Evolutionary conservation across 2,329 filamentous ascomycete genomes (phyloP).

Genomic region (Chrysosphaeria jannelii): DNA sequence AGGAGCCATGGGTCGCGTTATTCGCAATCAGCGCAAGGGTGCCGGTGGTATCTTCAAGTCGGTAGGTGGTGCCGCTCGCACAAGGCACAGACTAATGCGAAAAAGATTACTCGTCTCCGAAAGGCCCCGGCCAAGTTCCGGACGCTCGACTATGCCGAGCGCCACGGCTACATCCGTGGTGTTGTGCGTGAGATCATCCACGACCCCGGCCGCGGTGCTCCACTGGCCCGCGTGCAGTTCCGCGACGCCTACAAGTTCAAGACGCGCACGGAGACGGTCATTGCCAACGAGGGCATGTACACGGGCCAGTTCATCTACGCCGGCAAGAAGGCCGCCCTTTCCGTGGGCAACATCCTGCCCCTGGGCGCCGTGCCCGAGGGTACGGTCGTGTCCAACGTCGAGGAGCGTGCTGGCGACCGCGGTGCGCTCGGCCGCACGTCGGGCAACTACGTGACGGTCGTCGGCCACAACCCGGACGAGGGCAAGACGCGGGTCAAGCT

Average conservation of each 20-base stretch:
- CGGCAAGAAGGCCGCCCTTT: constrained; percentile 93
- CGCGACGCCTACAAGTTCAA: constrained; percentile 97
- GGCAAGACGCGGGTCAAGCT: constrained; percentile 99
- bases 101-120: constrained; percentile 51
- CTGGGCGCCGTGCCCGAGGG: constrained; percentile 87
- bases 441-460: constrained; percentile 96
- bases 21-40: constrained; percentile 35
- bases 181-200: constrained; percentile 98
- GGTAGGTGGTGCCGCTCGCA: constrained; percentile 3
- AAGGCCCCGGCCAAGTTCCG: constrained; percentile 86
- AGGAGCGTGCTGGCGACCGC: constrained; percentile 96
- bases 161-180: constrained; percentile 92
- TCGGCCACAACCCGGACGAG: constrained; percentile 94
- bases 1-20: constrained; percentile 9
- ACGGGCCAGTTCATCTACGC: constrained; percentile 99
- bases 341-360: constrained; percentile 90
- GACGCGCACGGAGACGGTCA: constrained; percentile 95
- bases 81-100: background rate
- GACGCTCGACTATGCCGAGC: constrained; percentile 84
- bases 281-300: constrained; percentile 99
- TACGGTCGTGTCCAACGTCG: constrained; percentile 97
- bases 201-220: constrained; percentile 93
- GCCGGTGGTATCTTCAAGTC: constrained; percentile 24
- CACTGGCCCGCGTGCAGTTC: constrained; percentile 89
- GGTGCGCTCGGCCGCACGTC: constrained; percentile 88